These are phyloP conservation scores for Vitis hybrid DNA, from an alignment of 177 flowering plant species.

Conservation along the genomic window DNA sequence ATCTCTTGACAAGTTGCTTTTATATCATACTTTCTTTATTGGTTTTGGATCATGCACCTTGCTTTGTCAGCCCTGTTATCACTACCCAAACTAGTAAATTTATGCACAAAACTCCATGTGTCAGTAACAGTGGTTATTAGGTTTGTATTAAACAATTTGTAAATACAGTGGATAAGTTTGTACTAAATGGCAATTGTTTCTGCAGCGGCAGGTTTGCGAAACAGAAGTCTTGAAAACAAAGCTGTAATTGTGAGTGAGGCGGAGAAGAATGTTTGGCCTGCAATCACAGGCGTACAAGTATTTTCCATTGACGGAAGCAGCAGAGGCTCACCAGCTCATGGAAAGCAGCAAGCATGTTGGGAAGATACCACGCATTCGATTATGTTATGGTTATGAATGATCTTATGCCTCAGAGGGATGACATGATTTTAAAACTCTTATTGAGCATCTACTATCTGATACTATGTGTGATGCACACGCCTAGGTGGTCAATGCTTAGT, in stretches of 20 bases:
- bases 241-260: slow-evolving; percentile 72
- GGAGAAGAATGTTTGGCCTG: slow-evolving; percentile 94
- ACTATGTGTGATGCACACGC: no score
- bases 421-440: no score
- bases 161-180: neutral
- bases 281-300: slow-evolving; percentile 57
- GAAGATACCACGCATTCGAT: slow-evolving; percentile 73
- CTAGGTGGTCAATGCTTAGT: no score
- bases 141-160: no score
- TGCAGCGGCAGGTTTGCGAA: slow-evolving; percentile 73
- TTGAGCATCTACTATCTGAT: no score
- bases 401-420: no score
- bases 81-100: no score
- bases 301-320: slow-evolving; percentile 65
- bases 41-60: no score
- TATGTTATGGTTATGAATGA: slow-evolving; percentile 12
- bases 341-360: slow-evolving; percentile 88
- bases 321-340: slow-evolving; percentile 71
- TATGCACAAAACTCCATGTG: no score
- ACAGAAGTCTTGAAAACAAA: slow-evolving; percentile 69
- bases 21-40: neutral
- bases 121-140: no score
- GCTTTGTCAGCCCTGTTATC: no score
- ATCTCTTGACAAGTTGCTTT: neutral
- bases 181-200: slow-evolving; percentile 6